A percentile compares a stretch with the other conserved stretches of the same genome.
phyloP scores from a whole-genome alignment of 2,329 filamentous ascomycete species.

The Macrophomina tecta region DNA sequence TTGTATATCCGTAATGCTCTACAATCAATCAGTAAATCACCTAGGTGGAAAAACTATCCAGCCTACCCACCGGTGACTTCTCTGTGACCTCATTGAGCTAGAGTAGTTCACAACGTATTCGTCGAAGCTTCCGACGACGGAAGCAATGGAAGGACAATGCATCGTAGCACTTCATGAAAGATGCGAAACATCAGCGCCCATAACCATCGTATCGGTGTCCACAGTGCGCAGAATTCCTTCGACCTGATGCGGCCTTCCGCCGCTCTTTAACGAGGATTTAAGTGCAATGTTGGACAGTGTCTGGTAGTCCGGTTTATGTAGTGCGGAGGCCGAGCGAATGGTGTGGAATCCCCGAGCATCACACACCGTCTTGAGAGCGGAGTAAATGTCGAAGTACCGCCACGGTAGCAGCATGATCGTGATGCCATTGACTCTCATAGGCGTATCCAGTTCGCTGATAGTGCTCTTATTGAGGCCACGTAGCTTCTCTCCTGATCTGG shows the following conservation, averaged over 20 bases:
- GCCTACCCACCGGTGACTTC: slow-evolving; percentile 33
- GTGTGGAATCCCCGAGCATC: slow-evolving; percentile 28
- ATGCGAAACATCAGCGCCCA: slow-evolving; percentile 54
- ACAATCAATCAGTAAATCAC: neutral
- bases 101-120: slow-evolving; percentile 38
- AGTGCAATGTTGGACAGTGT: slow-evolving; percentile 21
- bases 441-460: neutral
- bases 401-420: slow-evolving; percentile 6
- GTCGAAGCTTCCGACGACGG: slow-evolving; percentile 50
- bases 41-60: no score
- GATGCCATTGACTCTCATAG: neutral
- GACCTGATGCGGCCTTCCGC: slow-evolving; percentile 2
- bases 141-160: slow-evolving; percentile 48
- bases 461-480: neutral
- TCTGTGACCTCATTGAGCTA: slow-evolving; percentile 46
- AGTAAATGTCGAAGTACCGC: neutral
- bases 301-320: neutral
- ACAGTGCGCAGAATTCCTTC: neutral
- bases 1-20: slow-evolving; percentile 37
- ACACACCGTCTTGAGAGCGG: slow-evolving; percentile 17
- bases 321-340: neutral
- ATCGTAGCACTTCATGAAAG: slow-evolving; percentile 35
- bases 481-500: neutral
- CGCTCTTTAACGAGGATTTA: slow-evolving; percentile 14
- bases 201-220: slow-evolving; percentile 41